These are phyloP conservation scores for Metschnikowia shivogae DNA, from an alignment of 805 yeast species.

Conservation along the genomic window DNA sequence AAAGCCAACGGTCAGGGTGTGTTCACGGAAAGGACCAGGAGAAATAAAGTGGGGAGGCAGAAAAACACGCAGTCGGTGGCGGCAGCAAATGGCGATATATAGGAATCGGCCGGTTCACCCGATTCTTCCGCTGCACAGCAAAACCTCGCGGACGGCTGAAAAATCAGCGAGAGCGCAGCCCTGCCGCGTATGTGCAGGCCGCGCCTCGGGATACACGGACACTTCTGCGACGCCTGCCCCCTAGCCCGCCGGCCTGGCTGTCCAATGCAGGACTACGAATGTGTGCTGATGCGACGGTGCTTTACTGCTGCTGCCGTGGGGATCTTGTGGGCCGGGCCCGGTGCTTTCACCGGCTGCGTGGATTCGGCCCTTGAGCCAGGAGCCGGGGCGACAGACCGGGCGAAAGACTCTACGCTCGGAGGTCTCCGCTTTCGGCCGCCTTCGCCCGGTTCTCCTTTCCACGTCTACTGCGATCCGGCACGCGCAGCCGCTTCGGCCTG, in stretches of 20 bases:
- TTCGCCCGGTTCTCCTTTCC: too few species aligned
- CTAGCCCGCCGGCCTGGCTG: neutral
- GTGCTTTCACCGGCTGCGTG: too few species aligned
- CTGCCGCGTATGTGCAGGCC: constrained; percentile 8
- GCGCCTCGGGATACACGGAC: neutral
- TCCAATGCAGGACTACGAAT: neutral
- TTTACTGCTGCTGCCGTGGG: too few species aligned
- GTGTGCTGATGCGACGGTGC: too few species aligned
- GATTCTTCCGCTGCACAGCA: constrained; percentile 4
- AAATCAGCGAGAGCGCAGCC: constrained; percentile 8
- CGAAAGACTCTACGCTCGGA: too few species aligned
- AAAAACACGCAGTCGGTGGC: neutral
- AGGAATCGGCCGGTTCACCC: constrained; percentile 2
- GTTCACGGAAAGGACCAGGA: neutral
- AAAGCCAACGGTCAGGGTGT: too few species aligned
- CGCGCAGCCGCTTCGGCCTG: neutral
- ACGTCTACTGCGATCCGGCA: too few species aligned
- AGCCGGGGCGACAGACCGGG: too few species aligned
- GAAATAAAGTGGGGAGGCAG: neutral
- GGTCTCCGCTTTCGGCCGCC: neutral
- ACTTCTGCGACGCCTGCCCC: neutral
- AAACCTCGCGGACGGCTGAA: constrained; percentile 7
- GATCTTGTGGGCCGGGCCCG: too few species aligned
- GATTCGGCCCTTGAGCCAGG: too few species aligned
- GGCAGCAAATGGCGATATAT: constrained; percentile 2